Base-by-base conservation (phyloP, 2,329 filamentous ascomycete genomes). In the Monosporascus sp. region DNA sequence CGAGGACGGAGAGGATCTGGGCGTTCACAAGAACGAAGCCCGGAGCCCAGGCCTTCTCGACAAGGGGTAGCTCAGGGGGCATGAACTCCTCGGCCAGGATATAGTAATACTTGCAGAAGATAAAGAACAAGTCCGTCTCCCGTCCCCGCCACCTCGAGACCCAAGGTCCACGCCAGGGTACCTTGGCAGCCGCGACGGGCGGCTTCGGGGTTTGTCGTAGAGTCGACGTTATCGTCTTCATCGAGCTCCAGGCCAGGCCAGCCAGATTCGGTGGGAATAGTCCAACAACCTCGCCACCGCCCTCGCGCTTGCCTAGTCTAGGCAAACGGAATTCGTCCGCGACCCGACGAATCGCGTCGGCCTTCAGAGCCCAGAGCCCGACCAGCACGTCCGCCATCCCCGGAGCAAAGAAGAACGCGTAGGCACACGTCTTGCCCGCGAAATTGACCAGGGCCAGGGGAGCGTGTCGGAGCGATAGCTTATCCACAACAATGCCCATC, bases 401-500 rank as follows among this genome's bases (percentile, higher is more conserved):
- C 0, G 90, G 90, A 27, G 89, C 92, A 64, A 96, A 97, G 72
- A 93, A 94, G 70, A 96, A 96, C 31, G 90, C 91, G 69, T 95
- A 96, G 2, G 92, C 91, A 64, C 89, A 93, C 4, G 90, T 89
- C 70, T 94, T 95, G 55, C 90, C 92, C 51, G 89, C 90, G 67
- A 96, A 96, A 31, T 88, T 87, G 53, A 96, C 89, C 54, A 91
- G 69, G 60, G 83, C 87, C 20, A 76, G 63, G 1, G 81, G 80
- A 4, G 75, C 76, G 54, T 90, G 87, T 48, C 89, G 83, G 63
- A 89, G 75, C 17, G 89, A 91, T 84, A 96, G 88, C 66, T 90
- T 93, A 51, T 94, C 89, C 6, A 96, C 86, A n/a, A 91, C 88
- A 58, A 94, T 88, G 2, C 82, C 79, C 83, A 96, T 88, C 64